Base-by-base conservation (phyloP, 2,329 filamentous ascomycete species). In the Aureobasidium namibiae region DNA sequence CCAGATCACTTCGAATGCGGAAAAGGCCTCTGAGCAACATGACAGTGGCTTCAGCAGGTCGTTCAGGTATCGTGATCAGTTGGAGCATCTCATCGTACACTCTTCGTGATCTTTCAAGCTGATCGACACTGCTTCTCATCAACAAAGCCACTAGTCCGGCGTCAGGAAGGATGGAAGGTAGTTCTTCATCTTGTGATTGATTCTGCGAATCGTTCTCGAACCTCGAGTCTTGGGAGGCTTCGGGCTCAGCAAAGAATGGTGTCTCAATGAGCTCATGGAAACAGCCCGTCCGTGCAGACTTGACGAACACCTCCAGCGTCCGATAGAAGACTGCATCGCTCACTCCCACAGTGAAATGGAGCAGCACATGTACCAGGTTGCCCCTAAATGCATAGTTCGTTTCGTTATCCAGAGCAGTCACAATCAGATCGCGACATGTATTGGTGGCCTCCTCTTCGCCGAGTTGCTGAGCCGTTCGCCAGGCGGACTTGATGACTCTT, bases 1-100 rank as follows among this genome's bases (percentile, higher is more conserved):
- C 84, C 69, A 88, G 90, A 72, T 96, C 90, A 23, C 90, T 90
- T 61, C 92, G 83, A 31, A 96, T 76, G 44, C 92, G 84, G 69
- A 95, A 92, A 2, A 96, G 76, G 16, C 54, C 59, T 48, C 61
- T 44, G 73, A 63, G 54, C 10, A 63, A 39, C 61, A 63, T 63
- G 56, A 63, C 61, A 65, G 59, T 68, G 70, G 8, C 64, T 63
- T 38, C 72, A 65, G 23, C 64, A 64, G 31, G 67, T 67, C 48
- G 29, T 18, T 71, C 70, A 44, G 73, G 65, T 3, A 67, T 61
- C 4, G 70, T 66, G 6, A 59, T 45, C 9, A 59, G 39, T 23
- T 45, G 34, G 4, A 76, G 63, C 10, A 69, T 64, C 44, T 73
- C 69, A 56, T 71, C n/a, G 18, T 60, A 61, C 2, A 63, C 49